Evolutionary conservation across 2,329 filamentous ascomycete species (phyloP).

Genomic region (Magnaporthiopsis poae): DNA sequence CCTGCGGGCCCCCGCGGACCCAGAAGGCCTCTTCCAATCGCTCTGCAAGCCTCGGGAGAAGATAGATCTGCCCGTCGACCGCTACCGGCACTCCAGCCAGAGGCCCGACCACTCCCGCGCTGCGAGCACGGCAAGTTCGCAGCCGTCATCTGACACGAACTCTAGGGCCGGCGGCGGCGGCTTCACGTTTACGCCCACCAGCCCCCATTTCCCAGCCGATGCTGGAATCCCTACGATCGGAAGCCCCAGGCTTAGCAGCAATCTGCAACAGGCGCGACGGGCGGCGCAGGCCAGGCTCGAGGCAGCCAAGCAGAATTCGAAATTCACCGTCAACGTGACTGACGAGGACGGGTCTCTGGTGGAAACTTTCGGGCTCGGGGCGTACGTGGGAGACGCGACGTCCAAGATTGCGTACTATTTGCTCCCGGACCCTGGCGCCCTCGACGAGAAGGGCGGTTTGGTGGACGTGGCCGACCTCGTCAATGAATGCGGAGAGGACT

Average conservation of each 20-base stretch:
- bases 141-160: not conserved
- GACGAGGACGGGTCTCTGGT: slow-evolving; percentile 41
- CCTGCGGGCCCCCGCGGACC: slow-evolving; percentile 58
- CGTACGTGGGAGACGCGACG: slow-evolving; percentile 50
- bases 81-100: slow-evolving; percentile 21
- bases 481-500: slow-evolving; percentile 35
- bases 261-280: slow-evolving; percentile 44
- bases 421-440: slow-evolving; percentile 44
- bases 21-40: slow-evolving; percentile 57
- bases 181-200: slow-evolving; percentile 9
- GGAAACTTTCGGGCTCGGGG: slow-evolving; percentile 46
- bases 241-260: slow-evolving; percentile 17
- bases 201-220: slow-evolving; percentile 11
- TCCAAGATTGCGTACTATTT: slow-evolving; percentile 54
- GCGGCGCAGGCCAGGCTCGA: slow-evolving; percentile 58
- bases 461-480: slow-evolving; percentile 43
- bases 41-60: slow-evolving; percentile 55
- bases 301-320: slow-evolving; percentile 40
- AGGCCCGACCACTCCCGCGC: slow-evolving; percentile 8
- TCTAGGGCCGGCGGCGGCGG: not conserved
- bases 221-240: not conserved
- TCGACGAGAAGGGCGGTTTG: slow-evolving; percentile 47
- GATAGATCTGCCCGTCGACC: slow-evolving; percentile 41
- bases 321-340: slow-evolving; percentile 49
- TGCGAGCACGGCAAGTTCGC: slow-evolving; percentile 5